phyloP scores from a whole-genome alignment of 192 early-diverging fungal species.

The Backusella morwellensis region DNA sequence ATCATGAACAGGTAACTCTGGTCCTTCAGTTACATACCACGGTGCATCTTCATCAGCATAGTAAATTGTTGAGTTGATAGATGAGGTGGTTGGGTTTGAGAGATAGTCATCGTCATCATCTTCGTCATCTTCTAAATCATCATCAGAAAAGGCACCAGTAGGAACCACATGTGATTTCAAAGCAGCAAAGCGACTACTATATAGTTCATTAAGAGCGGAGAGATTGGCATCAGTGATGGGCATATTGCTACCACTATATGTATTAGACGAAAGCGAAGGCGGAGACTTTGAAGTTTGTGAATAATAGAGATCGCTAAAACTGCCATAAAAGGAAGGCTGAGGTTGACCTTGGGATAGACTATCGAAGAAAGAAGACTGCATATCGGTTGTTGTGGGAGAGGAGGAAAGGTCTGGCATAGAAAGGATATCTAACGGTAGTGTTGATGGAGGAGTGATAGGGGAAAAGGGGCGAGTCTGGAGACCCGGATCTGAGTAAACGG shows the following conservation, averaged over 20 bases:
- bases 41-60: conserved; percentile 28
- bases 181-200: conserved; percentile 14
- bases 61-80: neutral
- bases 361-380: conserved; percentile 8
- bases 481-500: conserved; percentile 2
- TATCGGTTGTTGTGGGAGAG: neutral
- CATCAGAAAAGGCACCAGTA: conserved; percentile 3
- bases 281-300: neutral
- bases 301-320: conserved; percentile 12
- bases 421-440: neutral
- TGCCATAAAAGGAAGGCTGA: neutral
- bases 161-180: neutral
- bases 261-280: neutral
- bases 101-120: neutral
- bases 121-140: neutral
- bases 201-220: conserved; percentile 15
- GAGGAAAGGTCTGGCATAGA: conserved; percentile 1
- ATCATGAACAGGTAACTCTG: conserved; percentile 20
- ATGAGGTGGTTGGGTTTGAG: neutral
- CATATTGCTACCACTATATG: neutral
- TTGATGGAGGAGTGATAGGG: neutral
- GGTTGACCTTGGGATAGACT: neutral
- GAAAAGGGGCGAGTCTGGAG: neutral
- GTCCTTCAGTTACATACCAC: conserved; percentile 34
- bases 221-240: conserved; percentile 27